These are phyloP conservation scores for Annulohypoxylon truncatum DNA, from an alignment of 2,329 filamentous ascomycete genomes.

Conservation along the genomic window DNA sequence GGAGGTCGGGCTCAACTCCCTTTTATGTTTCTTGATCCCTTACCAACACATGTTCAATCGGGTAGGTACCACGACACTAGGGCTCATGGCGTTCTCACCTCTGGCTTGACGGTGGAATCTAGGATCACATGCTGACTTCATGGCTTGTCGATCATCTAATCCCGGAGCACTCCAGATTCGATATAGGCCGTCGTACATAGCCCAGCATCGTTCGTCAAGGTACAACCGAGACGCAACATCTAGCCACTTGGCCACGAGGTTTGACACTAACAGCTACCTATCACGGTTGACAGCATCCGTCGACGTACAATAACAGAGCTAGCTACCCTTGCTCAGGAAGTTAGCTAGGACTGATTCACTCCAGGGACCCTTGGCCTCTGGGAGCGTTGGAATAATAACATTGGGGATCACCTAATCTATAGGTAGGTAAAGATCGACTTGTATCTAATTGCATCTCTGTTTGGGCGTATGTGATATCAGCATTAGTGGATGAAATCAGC, in stretches of 20 bases:
- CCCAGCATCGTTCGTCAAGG: conserved; percentile 19
- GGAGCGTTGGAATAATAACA: background rate
- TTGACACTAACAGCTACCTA: conserved; percentile 9
- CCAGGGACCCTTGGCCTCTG: background rate
- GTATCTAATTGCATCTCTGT: background rate
- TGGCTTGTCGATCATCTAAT: conserved; percentile 26
- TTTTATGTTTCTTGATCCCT: conserved; percentile 28
- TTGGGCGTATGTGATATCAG: conserved; percentile 12
- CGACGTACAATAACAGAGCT: background rate
- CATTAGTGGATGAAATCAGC: conserved; percentile 15
- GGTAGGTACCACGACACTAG: conserved; percentile 2
- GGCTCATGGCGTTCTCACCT: conserved; percentile 3
- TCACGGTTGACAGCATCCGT: conserved; percentile 5
- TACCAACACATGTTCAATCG: conserved; percentile 1
- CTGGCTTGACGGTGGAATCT: conserved; percentile 10
- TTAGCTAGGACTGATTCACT: conserved; percentile 4
- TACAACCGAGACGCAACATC: conserved; percentile 19
- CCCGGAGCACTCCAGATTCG: conserved; percentile 15
- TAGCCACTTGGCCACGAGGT: conserved; percentile 16
- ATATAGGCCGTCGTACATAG: conserved; percentile 11
- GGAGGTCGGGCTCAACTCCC: conserved; percentile 14
- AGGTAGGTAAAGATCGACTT: conserved; percentile 16
- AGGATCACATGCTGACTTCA: conserved; percentile 27
- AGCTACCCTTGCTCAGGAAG: conserved; percentile 10
- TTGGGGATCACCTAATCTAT: background rate